Evolutionary conservation across 345 rosid genomes (phyloP).

Genomic region (Citrus inodora): DNA sequence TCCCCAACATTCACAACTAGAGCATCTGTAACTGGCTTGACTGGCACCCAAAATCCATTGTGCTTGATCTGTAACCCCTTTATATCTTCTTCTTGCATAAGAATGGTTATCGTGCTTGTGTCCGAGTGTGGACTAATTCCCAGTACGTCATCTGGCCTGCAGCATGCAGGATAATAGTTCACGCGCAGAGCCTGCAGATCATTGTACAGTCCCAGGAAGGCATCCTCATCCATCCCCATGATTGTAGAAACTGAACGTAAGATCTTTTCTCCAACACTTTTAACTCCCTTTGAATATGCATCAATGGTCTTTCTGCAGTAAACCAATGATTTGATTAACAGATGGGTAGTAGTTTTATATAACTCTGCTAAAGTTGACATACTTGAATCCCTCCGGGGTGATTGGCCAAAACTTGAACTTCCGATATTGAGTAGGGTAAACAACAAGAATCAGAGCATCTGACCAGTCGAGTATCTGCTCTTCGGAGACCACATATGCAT

Average conservation of each 20-base stretch:
- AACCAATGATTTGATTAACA: not conserved
- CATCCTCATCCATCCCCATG: slow-evolving; percentile 28
- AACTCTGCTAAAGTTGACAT: not conserved
- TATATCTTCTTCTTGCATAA: slow-evolving; percentile 17
- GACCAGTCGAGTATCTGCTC: slow-evolving; percentile 33
- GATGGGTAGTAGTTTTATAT: not conserved
- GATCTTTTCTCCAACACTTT: slow-evolving; percentile 22
- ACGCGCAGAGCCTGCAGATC: slow-evolving; percentile 22
- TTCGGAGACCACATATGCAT: slow-evolving; percentile 22
- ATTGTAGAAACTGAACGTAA: slow-evolving; percentile 17
- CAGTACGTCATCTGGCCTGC: slow-evolving; percentile 20
- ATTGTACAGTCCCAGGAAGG: slow-evolving; percentile 18
- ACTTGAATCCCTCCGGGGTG: slow-evolving; percentile 10
- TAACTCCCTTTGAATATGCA: slow-evolving; percentile 18
- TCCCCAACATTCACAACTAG: no score
- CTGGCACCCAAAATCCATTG: slow-evolving; percentile 18
- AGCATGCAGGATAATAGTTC: slow-evolving; percentile 29
- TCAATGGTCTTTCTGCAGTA: slow-evolving; percentile 23
- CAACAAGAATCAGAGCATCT: slow-evolving; percentile 16
- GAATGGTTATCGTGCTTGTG: slow-evolving; percentile 22
- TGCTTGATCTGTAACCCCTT: slow-evolving; percentile 28
- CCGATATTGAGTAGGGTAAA: slow-evolving; percentile 14
- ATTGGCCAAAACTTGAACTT: slow-evolving; percentile 28
- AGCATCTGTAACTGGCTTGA: not conserved
- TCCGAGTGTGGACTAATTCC: slow-evolving; percentile 33